Evolutionary conservation across 148 eudicot genomes (phyloP).

Genomic region (Silene uniflora): DNA sequence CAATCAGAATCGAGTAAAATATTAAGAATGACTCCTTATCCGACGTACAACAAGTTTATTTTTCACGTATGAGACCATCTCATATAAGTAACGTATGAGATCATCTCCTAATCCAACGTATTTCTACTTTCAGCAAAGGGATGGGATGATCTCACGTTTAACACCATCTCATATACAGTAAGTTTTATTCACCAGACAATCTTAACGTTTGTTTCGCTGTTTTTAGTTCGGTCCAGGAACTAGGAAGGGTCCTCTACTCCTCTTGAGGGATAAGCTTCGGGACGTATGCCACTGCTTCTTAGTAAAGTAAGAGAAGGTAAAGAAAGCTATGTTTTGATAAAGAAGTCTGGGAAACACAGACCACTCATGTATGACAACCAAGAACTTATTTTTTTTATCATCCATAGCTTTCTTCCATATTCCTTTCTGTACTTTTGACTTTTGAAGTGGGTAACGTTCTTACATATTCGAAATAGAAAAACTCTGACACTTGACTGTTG

Average conservation of each 20-base stretch:
- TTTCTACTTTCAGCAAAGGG: too few relatives aligned
- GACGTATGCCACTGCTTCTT: background rate
- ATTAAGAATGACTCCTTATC: background rate
- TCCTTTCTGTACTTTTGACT: constrained; percentile 5
- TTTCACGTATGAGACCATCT: too few relatives aligned
- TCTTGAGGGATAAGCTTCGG: background rate
- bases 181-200: too few relatives aligned
- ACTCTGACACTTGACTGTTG: constrained; percentile 4
- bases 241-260: too few relatives aligned
- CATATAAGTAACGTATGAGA: too few relatives aligned
- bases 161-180: too few relatives aligned
- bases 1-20: constrained; percentile 5
- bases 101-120: too few relatives aligned
- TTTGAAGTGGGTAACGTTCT: constrained; percentile 7
- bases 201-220: too few relatives aligned
- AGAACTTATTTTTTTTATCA: background rate
- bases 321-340: background rate
- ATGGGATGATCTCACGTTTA: too few relatives aligned
- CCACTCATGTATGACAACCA: background rate
- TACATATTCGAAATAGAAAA: constrained; percentile 20
- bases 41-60: too few relatives aligned
- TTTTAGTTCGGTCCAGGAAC: too few relatives aligned
- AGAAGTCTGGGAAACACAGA: background rate
- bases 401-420: constrained; percentile 19
- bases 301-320: background rate